Conservation (phyloP, 2,329 filamentous ascomycete genomes). For the Xylaria sp. region DNA sequence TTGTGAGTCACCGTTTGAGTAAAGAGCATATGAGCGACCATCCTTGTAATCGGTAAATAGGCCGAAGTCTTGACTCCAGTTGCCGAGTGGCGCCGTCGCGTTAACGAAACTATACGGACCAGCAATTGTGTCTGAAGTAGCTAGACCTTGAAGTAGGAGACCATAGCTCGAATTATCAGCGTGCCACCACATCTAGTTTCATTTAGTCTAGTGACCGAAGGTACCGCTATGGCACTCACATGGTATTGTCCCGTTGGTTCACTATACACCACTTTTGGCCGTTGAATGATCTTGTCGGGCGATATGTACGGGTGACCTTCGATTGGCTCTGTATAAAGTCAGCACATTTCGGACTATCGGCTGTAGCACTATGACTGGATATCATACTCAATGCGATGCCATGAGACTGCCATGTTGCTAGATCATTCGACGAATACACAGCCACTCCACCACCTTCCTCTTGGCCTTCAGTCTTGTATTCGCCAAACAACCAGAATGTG, state of each 20-base stretch:
- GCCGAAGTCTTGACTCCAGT: constrained; percentile 72
- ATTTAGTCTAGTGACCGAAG: neutral
- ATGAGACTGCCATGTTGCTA: constrained; percentile 68
- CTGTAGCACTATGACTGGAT: neutral
- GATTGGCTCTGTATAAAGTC: constrained; percentile 56
- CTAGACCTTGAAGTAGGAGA: constrained; percentile 66
- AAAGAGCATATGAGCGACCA: constrained; percentile 65
- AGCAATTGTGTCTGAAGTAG: constrained; percentile 62
- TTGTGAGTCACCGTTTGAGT: constrained; percentile 67
- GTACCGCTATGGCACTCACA: constrained; percentile 50
- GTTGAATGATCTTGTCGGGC: constrained; percentile 67
- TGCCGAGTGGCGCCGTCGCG: constrained; percentile 66
- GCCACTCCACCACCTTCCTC: constrained; percentile 69
- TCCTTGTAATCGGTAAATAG: constrained; percentile 70
- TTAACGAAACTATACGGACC: constrained; percentile 67
- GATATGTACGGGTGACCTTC: constrained; percentile 66
- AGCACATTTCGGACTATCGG: constrained; percentile 4
- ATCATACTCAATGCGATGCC: constrained; percentile 65
- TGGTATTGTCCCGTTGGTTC: constrained; percentile 66
- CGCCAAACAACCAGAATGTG: constrained; percentile 71
- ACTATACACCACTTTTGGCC: constrained; percentile 71
- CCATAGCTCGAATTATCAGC: constrained; percentile 69
- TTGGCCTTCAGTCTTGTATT: constrained; percentile 69
- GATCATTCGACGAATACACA: constrained; percentile 70
- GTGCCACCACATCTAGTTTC: constrained; percentile 65